These are phyloP conservation scores for Aegilops tauschii DNA, from an alignment of 176 grass and related monocot genomes.

Conservation along the genomic window DNA sequence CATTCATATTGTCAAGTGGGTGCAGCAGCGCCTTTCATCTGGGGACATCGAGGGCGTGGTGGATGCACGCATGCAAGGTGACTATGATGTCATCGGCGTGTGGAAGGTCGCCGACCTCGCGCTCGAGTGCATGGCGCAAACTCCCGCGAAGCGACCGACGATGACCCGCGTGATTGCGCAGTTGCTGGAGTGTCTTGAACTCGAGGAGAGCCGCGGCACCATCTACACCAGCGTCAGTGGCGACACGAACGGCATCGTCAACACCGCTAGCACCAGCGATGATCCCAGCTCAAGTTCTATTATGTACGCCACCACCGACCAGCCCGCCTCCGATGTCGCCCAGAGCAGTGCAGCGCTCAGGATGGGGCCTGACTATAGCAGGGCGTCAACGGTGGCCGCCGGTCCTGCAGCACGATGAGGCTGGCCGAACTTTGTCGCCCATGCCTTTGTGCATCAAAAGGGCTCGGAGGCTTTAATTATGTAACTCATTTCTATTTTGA, in stretches of 20 bases:
- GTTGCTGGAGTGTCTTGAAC: conserved; percentile 45
- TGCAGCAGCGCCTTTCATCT: conserved; percentile 12
- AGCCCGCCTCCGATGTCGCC: conserved; percentile 5
- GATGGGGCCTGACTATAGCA: conserved; percentile 10
- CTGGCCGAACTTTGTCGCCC: not conserved
- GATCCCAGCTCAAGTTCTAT: not conserved
- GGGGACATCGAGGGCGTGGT: conserved; percentile 48
- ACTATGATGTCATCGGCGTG: conserved; percentile 41
- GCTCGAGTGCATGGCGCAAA: conserved; percentile 43
- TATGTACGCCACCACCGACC: conserved; percentile 3
- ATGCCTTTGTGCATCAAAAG: not conserved
- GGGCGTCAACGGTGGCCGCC: not conserved
- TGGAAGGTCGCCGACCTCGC: conserved; percentile 60
- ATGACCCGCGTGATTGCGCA: conserved; percentile 55
- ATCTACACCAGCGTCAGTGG: not conserved
- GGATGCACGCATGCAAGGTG: conserved; percentile 28
- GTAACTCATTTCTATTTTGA: not conserved
- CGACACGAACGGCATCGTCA: no score
- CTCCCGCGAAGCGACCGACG: conserved; percentile 27
- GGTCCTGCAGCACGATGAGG: conserved; percentile 36
- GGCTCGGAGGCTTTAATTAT: not conserved
- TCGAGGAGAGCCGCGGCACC: conserved; percentile 16
- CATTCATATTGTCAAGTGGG: conserved; percentile 39
- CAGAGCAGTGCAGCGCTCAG: not conserved
- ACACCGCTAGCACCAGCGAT: not conserved